Evolutionary conservation across 495 filamentous ascomycete genomes (phyloP).

Genomic region (Durotheca rogersii): DNA sequence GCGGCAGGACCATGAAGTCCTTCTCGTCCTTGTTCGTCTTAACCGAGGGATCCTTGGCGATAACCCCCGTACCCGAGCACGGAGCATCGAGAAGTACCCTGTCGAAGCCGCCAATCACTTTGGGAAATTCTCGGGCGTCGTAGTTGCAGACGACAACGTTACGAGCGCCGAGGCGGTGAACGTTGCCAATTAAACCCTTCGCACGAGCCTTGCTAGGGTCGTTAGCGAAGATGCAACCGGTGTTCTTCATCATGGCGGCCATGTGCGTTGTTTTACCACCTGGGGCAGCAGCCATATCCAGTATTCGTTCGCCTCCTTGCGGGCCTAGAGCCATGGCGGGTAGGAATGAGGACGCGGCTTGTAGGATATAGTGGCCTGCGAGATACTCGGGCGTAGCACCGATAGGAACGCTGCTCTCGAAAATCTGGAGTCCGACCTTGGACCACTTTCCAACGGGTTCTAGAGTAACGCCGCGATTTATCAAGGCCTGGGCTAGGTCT

Average conservation of each 20-base stretch:
- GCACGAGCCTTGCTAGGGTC: slow-evolving; percentile 90
- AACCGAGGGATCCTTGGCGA: slow-evolving; percentile 89
- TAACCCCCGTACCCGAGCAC: slow-evolving; percentile 66
- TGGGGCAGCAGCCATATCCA: slow-evolving; percentile 90
- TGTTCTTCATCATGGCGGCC: slow-evolving; percentile 97
- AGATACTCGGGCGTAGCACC: slow-evolving; percentile 97
- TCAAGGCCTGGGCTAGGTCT: slow-evolving; percentile 88
- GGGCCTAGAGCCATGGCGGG: slow-evolving; percentile 96
- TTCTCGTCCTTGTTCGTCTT: slow-evolving; percentile 97
- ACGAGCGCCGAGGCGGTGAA: slow-evolving; percentile 89
- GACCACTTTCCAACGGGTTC: slow-evolving; percentile 99
- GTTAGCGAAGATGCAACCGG: slow-evolving; percentile 93
- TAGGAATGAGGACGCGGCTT: slow-evolving; percentile 94
- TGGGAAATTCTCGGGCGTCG: slow-evolving; percentile 88
- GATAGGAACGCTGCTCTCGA: slow-evolving; percentile 90
- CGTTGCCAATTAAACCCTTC: slow-evolving; percentile 97
- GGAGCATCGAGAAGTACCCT: slow-evolving; percentile 39
- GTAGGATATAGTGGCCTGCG: slow-evolving; percentile 95
- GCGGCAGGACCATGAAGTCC: slow-evolving; percentile 88
- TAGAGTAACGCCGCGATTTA: slow-evolving; percentile 94
- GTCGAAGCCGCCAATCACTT: slow-evolving; percentile 93
- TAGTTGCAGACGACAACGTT: slow-evolving; percentile 95
- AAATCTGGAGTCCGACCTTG: slow-evolving; percentile 94
- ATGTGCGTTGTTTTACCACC: slow-evolving; percentile 98
- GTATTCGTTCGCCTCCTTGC: slow-evolving; percentile 85